A percentile compares a stretch with the other conserved stretches of the same genome.
phyloP scores from a whole-genome alignment of 2,329 filamentous ascomycete genomes.

The Colletotrichum limetticola region DNA sequence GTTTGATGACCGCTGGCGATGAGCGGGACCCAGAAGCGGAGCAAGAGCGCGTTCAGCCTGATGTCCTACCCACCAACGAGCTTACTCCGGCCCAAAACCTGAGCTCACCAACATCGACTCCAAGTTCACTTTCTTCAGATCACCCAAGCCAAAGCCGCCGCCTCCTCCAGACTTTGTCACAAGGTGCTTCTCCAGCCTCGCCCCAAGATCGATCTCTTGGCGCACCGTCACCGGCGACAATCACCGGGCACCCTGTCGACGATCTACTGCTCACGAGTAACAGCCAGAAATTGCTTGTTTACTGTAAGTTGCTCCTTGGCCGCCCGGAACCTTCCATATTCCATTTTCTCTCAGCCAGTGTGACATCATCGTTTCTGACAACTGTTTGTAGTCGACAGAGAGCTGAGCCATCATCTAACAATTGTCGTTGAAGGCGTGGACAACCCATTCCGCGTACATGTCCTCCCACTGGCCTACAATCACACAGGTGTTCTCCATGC shows the following conservation, averaged over 20 bases:
- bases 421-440: constrained; percentile 36
- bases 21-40: neutral
- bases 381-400: constrained; percentile 35
- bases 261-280: neutral
- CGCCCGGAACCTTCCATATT: neutral
- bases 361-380: neutral
- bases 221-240: constrained; percentile 3
- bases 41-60: neutral
- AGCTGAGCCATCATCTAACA: constrained; percentile 37
- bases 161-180: neutral
- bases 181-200: neutral
- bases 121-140: neutral
- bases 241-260: neutral
- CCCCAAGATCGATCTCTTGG: neutral
- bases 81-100: neutral
- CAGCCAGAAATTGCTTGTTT: constrained; percentile 1
- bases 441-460: constrained; percentile 39
- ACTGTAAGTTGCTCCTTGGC: neutral
- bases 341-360: neutral
- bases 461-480: constrained; percentile 39
- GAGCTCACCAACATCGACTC: neutral
- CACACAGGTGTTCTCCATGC: constrained; percentile 42
- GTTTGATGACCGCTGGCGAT: constrained; percentile 32
- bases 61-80: neutral
- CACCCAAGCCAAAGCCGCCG: neutral